phyloP scores from a whole-genome alignment of 2,329 filamentous ascomycete genomes.

The Xylaria sp. region DNA sequence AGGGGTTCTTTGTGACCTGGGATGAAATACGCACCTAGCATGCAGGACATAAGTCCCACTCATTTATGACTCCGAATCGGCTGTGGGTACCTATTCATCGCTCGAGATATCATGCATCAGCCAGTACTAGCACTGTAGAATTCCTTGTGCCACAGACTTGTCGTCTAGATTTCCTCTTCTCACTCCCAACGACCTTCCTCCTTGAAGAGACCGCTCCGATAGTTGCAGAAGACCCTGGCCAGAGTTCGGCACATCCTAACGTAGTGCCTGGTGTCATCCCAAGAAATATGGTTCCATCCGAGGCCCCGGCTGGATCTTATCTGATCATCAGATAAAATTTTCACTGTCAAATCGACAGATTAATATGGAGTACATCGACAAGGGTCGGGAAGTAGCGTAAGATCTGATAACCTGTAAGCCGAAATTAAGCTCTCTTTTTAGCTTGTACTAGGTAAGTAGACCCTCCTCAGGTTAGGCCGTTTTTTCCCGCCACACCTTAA shows the following conservation, averaged over 20 bases:
- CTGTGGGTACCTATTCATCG: conserved; percentile 7
- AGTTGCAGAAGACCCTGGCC: conserved; percentile 28
- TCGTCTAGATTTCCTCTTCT: conserved; percentile 5
- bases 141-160: background rate
- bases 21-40: background rate
- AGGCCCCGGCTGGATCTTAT: conserved; percentile 44
- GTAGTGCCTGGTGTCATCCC: conserved; percentile 26
- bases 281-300: conserved; percentile 35
- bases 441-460: background rate
- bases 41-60: background rate
- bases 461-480: background rate
- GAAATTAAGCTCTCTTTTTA: conserved; percentile 23
- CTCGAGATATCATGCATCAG: conserved; percentile 13
- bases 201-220: conserved; percentile 34
- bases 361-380: conserved; percentile 22
- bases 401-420: conserved; percentile 31
- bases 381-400: conserved; percentile 9
- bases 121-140: background rate
- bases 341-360: conserved; percentile 14
- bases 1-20: conserved; percentile 1
- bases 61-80: conserved; percentile 21
- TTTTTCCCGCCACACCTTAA: background rate
- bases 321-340: conserved; percentile 43
- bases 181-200: conserved; percentile 28
- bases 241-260: background rate